These are phyloP conservation scores for Zygoascus sp. DNA, from an alignment of 1,139 yeast species.

Conservation along the genomic window DNA sequence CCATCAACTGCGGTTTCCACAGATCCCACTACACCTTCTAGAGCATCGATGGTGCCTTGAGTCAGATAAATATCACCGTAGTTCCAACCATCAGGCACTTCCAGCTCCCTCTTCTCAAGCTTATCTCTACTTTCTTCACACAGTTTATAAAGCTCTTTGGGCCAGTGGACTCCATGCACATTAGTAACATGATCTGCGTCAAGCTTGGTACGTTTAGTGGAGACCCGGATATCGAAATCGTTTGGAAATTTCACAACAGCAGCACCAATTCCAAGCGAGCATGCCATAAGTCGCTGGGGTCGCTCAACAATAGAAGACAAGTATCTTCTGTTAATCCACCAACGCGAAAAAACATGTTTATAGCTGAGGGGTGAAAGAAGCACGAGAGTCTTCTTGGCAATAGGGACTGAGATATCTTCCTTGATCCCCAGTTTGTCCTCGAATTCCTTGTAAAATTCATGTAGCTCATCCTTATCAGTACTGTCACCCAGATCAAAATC, in stretches of 20 bases:
- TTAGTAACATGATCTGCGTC: slow-evolving; percentile 54
- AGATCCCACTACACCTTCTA: slow-evolving; percentile 78
- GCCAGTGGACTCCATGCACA: slow-evolving; percentile 79
- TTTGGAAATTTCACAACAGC: slow-evolving; percentile 70
- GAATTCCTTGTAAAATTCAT: slow-evolving; percentile 13
- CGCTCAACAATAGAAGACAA: slow-evolving; percentile 72
- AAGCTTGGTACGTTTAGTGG: slow-evolving; percentile 46
- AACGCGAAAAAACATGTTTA: slow-evolving; percentile 65
- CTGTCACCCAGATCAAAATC: background rate
- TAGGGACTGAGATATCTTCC: slow-evolving; percentile 3
- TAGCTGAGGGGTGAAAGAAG: slow-evolving; percentile 34
- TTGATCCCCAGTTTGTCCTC: slow-evolving; percentile 8
- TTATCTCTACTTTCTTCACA: slow-evolving; percentile 58
- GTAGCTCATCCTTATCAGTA: slow-evolving; percentile 9
- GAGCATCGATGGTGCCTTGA: slow-evolving; percentile 62
- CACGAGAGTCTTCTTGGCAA: slow-evolving; percentile 22
- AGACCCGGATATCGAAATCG: slow-evolving; percentile 49
- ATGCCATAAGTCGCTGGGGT: slow-evolving; percentile 74
- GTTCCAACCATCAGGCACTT: slow-evolving; percentile 80
- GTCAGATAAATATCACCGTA: slow-evolving; percentile 77
- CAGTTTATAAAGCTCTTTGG: slow-evolving; percentile 52
- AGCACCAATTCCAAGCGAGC: slow-evolving; percentile 72
- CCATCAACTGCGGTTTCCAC: slow-evolving; percentile 69
- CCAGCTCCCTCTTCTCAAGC: slow-evolving; percentile 53
- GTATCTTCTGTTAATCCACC: slow-evolving; percentile 71